These are phyloP conservation scores for Candida silvicultrix DNA, from an alignment of 805 yeast genomes.

Conservation along the genomic window DNA sequence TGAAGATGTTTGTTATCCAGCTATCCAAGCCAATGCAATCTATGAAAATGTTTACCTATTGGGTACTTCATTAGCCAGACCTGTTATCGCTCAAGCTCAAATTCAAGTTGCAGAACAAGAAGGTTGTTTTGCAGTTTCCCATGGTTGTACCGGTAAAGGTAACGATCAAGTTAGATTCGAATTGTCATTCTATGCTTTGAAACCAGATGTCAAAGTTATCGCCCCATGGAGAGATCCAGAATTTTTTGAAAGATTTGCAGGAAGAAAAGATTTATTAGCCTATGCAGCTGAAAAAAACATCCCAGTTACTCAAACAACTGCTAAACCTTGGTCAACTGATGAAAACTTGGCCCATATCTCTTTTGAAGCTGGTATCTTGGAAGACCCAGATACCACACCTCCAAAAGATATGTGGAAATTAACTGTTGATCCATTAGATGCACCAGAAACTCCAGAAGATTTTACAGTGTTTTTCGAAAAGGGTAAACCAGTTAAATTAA, in stretches of 20 bases:
- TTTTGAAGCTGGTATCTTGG: slow-evolving; percentile 98
- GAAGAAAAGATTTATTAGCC: slow-evolving; percentile 92
- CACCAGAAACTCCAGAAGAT: slow-evolving; percentile 91
- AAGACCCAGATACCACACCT: slow-evolving; percentile 97
- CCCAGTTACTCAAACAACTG: slow-evolving; percentile 94
- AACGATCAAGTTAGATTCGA: slow-evolving; percentile 99
- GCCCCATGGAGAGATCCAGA: slow-evolving; percentile 99
- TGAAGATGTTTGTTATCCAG: slow-evolving; percentile 87
- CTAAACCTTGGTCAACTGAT: slow-evolving; percentile 99
- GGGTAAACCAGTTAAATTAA: slow-evolving; percentile 84
- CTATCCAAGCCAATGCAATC: slow-evolving; percentile 95
- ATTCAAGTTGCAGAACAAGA: slow-evolving; percentile 94
- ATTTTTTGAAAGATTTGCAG: slow-evolving; percentile 93
- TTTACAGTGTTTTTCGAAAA: slow-evolving; percentile 74
- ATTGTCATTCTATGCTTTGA: slow-evolving; percentile 92
- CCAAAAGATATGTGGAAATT: slow-evolving; percentile 99
- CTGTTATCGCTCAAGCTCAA: slow-evolving; percentile 97
- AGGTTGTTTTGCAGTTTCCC: slow-evolving; percentile 98
- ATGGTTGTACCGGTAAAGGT: slow-evolving; percentile 99
- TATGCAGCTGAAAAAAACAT: slow-evolving; percentile 90
- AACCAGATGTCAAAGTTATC: slow-evolving; percentile 93
- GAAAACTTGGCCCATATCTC: slow-evolving; percentile 99
- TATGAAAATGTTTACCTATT: slow-evolving; percentile 95
- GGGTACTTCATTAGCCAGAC: slow-evolving; percentile 98
- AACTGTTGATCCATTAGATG: slow-evolving; percentile 92